Evolutionary conservation across 352 stramenopile genomes (phyloP), one percentile per base, ranked within the genome.

Genomic region (Saprolegnia parasitica): DNA sequence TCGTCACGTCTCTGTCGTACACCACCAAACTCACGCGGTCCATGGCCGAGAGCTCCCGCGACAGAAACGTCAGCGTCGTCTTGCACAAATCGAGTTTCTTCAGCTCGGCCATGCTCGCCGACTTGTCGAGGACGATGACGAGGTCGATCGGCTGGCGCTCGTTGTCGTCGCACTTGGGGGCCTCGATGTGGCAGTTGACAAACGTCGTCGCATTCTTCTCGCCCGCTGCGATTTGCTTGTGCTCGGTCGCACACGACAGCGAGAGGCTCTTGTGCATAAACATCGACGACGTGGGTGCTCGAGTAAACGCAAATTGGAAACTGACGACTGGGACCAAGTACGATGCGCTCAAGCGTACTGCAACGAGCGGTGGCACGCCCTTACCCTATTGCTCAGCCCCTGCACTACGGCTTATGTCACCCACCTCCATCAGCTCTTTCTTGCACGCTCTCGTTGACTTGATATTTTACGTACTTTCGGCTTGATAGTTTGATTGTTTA

Each of bases 1-100:
- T 72, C 47, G 73, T 76, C 20, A 79, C 78, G 47, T 81, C 64
- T 24, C 77, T 67, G n/a, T 72, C 73, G 72, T 87, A 90, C 24
- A 74, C 76, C 35, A 88, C 74, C 20, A 90, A 67, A 18, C 74
- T 76, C 57, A 90, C 79, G 20, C 78, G 61, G 70, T 90, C 83
- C 8, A 78, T 55, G 26, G 79, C 55, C 8, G 71, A 45, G 24
- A 90, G 71, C 56, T 84, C 72, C 18, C 74, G 47, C 4, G 86
- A 26, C 0, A 90, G 55, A 13, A 86, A 61, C 21, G 75, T 58
- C 18, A 83, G 66, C 13, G 80, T 90, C 15, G 73, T 78, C 57
- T 89, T 88, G 73, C 82, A 90, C 5, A 87, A 64, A 24, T 77
- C 56, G 0, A 90, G 65, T 65, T 87, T 87, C 21, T 76, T 56